These are phyloP conservation scores for Aspergillus neoniger DNA, from an alignment of 2,329 filamentous ascomycete genomes.

Conservation along the genomic window DNA sequence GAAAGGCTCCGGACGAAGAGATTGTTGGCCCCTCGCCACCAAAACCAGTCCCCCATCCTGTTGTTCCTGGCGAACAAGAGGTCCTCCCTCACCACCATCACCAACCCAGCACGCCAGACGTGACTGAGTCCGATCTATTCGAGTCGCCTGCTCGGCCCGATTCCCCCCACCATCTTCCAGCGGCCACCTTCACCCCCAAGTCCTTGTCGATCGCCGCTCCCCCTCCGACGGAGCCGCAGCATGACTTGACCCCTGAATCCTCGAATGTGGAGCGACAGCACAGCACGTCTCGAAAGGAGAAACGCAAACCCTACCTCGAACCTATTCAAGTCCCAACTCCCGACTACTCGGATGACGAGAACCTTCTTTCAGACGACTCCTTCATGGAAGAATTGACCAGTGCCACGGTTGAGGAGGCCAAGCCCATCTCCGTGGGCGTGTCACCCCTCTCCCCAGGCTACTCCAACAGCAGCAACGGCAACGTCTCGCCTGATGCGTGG, in stretches of 20 bases:
- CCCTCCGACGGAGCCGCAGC: constrained; percentile 22
- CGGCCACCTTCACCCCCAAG: constrained; percentile 20
- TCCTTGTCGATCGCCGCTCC: constrained; percentile 24
- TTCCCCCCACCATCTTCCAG: constrained; percentile 21
- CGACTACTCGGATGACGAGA: constrained; percentile 46
- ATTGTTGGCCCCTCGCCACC: constrained; percentile 23
- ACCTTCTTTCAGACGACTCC: constrained; percentile 64
- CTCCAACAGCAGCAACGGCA: constrained; percentile 40
- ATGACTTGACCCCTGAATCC: constrained; percentile 28
- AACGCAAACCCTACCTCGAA: constrained; percentile 46
- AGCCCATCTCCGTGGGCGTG: constrained; percentile 74
- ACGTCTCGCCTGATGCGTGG: constrained; percentile 33
- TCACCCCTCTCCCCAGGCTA: constrained; percentile 75
- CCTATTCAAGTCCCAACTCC: constrained; percentile 53
- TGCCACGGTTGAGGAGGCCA: constrained; percentile 80
- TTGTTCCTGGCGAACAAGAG: constrained; percentile 21
- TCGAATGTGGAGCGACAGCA: constrained; percentile 24
- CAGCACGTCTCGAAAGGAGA: constrained; percentile 31
- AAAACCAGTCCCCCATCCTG: constrained; percentile 20
- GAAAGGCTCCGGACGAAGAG: constrained; percentile 28
- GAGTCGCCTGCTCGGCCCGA: constrained; percentile 20
- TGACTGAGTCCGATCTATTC: constrained; percentile 15
- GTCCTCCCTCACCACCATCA: constrained; percentile 13
- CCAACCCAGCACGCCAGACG: background rate
- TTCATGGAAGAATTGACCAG: constrained; percentile 83